Conservation (phyloP, 768 basidiomycete genomes). For the Rhizopogon vesiculosus region DNA sequence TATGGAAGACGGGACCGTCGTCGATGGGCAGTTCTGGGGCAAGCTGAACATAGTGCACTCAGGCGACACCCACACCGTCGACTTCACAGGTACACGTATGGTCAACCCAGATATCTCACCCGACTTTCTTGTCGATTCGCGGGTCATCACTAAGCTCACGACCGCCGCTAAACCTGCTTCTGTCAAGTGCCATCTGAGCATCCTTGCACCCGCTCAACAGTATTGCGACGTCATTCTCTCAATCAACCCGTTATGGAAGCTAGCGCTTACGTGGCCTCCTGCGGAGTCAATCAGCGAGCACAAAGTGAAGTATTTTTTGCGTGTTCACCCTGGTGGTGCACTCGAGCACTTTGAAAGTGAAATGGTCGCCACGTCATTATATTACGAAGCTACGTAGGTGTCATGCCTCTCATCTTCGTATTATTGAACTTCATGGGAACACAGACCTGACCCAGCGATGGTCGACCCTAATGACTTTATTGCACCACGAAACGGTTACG, state of each 20-base stretch:
- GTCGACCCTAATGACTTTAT: constrained; percentile 77
- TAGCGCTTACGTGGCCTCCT: constrained; percentile 74
- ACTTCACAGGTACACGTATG: constrained; percentile 77
- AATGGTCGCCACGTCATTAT: constrained; percentile 73
- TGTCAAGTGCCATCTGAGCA: constrained; percentile 72
- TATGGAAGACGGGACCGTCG: constrained; percentile 84
- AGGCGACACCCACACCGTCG: constrained; percentile 74
- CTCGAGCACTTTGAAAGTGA: constrained; percentile 84
- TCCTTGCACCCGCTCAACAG: constrained; percentile 67
- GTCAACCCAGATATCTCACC: constrained; percentile 57
- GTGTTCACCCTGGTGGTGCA: constrained; percentile 81
- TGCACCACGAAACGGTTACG: constrained; percentile 78
- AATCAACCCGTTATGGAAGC: constrained; percentile 70
- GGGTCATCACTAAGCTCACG: constrained; percentile 73
- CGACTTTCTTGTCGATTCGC: constrained; percentile 71
- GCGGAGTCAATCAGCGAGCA: constrained; percentile 62
- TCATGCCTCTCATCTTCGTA: neutral
- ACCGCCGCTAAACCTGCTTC: constrained; percentile 68
- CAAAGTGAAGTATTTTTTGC: constrained; percentile 79
- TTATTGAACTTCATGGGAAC: constrained; percentile 1
- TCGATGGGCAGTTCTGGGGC: constrained; percentile 86
- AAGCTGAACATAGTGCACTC: constrained; percentile 80
- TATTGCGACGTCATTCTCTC: constrained; percentile 77
- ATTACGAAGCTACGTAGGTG: constrained; percentile 81
- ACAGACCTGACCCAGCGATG: constrained; percentile 75